Base-by-base conservation (phyloP, 1,284 basidiomycete species). In the Ceratobasidium sp. region DNA sequence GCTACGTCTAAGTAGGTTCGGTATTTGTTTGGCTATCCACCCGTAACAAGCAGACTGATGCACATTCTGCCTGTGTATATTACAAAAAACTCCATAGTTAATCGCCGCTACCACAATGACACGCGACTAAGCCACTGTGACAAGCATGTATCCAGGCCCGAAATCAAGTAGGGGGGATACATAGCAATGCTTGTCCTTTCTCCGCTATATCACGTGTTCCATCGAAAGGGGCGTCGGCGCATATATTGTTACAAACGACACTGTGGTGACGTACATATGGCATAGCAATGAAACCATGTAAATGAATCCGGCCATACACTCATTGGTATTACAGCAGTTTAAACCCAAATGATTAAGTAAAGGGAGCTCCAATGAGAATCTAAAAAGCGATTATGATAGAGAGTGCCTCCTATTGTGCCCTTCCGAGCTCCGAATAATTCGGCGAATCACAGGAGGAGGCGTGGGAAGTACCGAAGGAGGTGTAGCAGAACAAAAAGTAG, bases 331-430 rank as follows among this genome's bases (percentile, higher is more conserved):
- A 66, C 63, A 66, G 49, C 46, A 70, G 26, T 56, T 13, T n/a
- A 56, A 26, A 18, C 53, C 51, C 44, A 49, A 49, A 33, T 4
- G n/a, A 66, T 39, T 53, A 69, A 39, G 26, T n/a, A 69, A 20
- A n/a, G n/a, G 18, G 40, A 63, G 12, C 28, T 28, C n/a, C 23
- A 23, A 28, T 55, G n/a, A n/a, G n/a, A 70, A n/a, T 51, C 40
- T 23, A 39, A 51, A 39, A 51, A 55, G 51, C 18, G n/a, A 67
- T 67, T 42, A 77, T 66, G 73, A 67, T 26, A 77, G 53, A 40
- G 73, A 77, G 55, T 77, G 73, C 73, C 73, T 77, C 63, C 73
- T 56, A 60, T 77, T 66, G 55, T 77, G 73, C 33, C 68, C 42
- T n/a, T 77, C 73, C 33, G 46, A 33, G 39, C 28, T 64, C 23